Base-by-base conservation (phyloP, 2,329 filamentous ascomycete species). In the Nigrograna mackinnonii region DNA sequence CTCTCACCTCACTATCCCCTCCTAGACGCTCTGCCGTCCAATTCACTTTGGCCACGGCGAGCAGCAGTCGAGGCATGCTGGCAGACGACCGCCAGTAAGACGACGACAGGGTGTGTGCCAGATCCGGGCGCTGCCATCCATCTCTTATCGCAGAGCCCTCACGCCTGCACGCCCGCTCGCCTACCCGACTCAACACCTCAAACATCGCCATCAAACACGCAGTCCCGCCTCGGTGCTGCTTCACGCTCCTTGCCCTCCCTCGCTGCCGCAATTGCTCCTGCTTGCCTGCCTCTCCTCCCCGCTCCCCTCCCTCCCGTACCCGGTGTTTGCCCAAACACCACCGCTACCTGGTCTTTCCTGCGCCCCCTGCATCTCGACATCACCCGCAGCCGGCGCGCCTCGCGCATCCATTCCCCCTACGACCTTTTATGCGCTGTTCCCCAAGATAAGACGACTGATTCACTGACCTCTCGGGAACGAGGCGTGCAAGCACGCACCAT, bases 31-130 rank as follows among this genome's bases (percentile, higher is more conserved):
- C 47, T 52, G 66, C 67, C 66, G 69, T 72, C 67, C 69, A 72
- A 72, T 72, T 72, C 53, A 55, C 52, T 71, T 71, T 71, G 69
- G 64, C 47, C 45, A 73, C 68, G 62, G 69, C 66, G 51, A 49
- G 48, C 49, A 58, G 50, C 49, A 58, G 20, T 32, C 48, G 50
- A 54, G 52, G 53, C 54, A 61, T 57, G 58, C 53, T 41, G 32
- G 37, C 41, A 41, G 37, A 39, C 44, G 45, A 26, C 39, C 38
- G 41, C 50, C 47, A 39, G 41, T 57, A n/a, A 28, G 24, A 9
- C 24, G 24, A 9, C n/a, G n/a, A n/a, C n/a, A n/a, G 24, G 9
- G 24, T 28, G n/a, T 9, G 24, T 9, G 24, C 24, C 24, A 28
- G 24, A 28, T n/a, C 24, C 24, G 24, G 24, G 24, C 24, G n/a